Evolutionary conservation across 441 rosid genomes (phyloP).

Genomic region (Eutrema salsugineum): DNA sequence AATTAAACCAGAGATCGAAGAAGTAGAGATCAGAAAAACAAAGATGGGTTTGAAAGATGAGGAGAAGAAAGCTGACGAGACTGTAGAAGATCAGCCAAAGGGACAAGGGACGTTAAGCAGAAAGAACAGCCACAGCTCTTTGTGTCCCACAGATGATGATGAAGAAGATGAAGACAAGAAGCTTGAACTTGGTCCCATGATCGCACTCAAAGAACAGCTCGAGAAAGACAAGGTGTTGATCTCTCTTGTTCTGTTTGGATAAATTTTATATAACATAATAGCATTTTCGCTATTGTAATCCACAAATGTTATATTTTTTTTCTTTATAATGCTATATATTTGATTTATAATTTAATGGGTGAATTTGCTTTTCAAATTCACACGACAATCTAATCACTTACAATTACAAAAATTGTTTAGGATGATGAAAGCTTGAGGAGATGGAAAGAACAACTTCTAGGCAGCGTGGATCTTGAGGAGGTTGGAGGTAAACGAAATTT

Average conservation of each 20-base stretch:
- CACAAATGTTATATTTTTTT: background rate
- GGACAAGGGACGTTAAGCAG: constrained; percentile 20
- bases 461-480: constrained; percentile 43
- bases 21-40: constrained; percentile 6
- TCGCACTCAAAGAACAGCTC: constrained; percentile 43
- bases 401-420: constrained; percentile 27
- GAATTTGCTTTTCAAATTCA: background rate
- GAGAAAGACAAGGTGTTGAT: constrained; percentile 37
- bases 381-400: background rate
- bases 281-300: background rate
- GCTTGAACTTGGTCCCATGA: constrained; percentile 43
- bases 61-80: constrained; percentile 8
- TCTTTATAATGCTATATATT: background rate
- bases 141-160: constrained; percentile 32
- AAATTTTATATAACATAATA: background rate
- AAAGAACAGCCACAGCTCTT: constrained; percentile 33
- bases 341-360: background rate
- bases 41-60: constrained; percentile 25
- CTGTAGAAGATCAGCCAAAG: constrained; percentile 11
- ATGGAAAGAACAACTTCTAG: constrained; percentile 57
- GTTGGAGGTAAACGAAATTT: constrained; percentile 40
- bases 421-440: constrained; percentile 57
- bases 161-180: constrained; percentile 27
- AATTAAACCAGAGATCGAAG: background rate
- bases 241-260: background rate